Base-by-base conservation (phyloP, 176 grass and related monocot species). In the Cenchrus americanus region DNA sequence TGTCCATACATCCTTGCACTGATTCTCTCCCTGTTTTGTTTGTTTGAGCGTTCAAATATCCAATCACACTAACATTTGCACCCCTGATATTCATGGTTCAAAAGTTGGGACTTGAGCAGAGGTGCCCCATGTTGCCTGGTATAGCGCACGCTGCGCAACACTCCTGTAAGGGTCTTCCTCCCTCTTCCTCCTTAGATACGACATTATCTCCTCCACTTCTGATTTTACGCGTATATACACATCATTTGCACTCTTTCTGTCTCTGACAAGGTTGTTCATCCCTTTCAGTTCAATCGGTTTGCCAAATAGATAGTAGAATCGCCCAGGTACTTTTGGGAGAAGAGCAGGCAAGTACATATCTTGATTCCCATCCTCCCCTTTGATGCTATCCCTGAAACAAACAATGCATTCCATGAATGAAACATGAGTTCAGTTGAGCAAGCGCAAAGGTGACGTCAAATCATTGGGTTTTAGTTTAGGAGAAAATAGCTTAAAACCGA, bases 111-210 rank as follows among this genome's bases (percentile, higher is more conserved):
- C 75, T 72, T 90, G 58, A 66, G 87, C 77, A 79, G 83, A 92
- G 59, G 52, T 10, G 63, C 91, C 93, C 83, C 83, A 92, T 14
- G 91, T 88, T 81, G 93, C 93, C 78, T 90, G 89, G 86, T 94
- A 94, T 22, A 92, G 7, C 22, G 86, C 59, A 60, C 96, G 85
- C 76, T 84, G 89, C 0, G 79, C 26, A 73, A 96, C 86, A 69
- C 89, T 96, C 86, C 96, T 92, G 73, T 99, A 96, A 63, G 91
- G 89, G 60, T 96, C 96, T 76, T 94, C 89, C 82, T 96, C 91
- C 83, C 96, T 96, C 81, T 99, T 99, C 74, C 55, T 87, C 84
- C 87, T 90, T 75, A 99, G 72, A 79, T 99, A 99, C 54, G 87
- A 84, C 75, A 96, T 83, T 27, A 83, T 83, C 26, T 82, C 70